Evolutionary conservation across 495 filamentous ascomycete species (phyloP).

Genomic region (Penicillium coprophilum): DNA sequence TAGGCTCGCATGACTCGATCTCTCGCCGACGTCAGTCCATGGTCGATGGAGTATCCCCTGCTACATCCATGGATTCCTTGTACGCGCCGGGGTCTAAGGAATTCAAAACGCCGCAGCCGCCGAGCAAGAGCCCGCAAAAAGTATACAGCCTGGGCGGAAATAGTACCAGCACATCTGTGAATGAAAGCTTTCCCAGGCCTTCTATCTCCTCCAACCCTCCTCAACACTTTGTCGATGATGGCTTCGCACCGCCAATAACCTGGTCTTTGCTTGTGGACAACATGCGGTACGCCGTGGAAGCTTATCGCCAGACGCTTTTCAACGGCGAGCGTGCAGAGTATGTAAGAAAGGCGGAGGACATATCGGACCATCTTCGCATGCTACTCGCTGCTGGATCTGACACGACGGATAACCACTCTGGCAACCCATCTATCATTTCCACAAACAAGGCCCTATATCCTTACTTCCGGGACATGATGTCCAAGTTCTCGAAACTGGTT

Average conservation of each 20-base stretch:
- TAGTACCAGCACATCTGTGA: constrained; percentile 37
- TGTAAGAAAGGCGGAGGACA: constrained; percentile 89
- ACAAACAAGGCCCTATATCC: constrained; percentile 95
- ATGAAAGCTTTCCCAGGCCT: constrained; percentile 42
- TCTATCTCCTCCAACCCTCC: constrained; percentile 64
- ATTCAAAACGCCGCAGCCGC: constrained; percentile 16
- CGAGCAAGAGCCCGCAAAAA: constrained; percentile 26
- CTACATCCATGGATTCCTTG: constrained; percentile 89
- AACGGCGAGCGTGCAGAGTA: constrained; percentile 82
- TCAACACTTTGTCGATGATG: constrained; percentile 83
- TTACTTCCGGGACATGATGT: constrained; percentile 99
- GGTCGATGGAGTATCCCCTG: constrained; percentile 77
- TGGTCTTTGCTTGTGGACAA: constrained; percentile 89
- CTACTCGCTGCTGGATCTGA: constrained; percentile 93
- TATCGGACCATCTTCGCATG: constrained; percentile 91
- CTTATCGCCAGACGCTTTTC: constrained; percentile 80
- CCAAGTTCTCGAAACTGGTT: constrained; percentile 95
- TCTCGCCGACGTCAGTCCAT: constrained; percentile 63
- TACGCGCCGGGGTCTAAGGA: constrained; percentile 50
- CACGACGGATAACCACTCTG: constrained; percentile 97
- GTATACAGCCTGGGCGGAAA: constrained; percentile 28
- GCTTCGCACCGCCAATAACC: constrained; percentile 67
- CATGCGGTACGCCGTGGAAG: constrained; percentile 83
- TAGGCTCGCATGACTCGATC: constrained; percentile 57
- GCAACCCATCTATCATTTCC: constrained; percentile 97